These are phyloP conservation scores for Paraconiothyrium sp. DNA, from an alignment of 2,329 filamentous ascomycete species.

Conservation along the genomic window DNA sequence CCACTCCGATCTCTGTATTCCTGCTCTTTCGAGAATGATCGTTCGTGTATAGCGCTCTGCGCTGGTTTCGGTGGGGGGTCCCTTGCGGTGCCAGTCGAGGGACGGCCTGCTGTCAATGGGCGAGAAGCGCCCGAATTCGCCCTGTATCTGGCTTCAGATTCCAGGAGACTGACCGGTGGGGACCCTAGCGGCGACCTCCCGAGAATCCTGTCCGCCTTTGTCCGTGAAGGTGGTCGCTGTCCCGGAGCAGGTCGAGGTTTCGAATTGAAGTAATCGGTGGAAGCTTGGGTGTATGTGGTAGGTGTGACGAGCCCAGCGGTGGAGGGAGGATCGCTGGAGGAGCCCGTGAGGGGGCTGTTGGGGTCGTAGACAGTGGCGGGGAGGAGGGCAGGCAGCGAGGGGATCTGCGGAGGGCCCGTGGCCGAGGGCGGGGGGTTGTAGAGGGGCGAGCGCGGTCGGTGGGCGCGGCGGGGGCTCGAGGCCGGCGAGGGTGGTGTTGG, in stretches of 20 bases:
- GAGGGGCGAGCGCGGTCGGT: slow-evolving; percentile 41
- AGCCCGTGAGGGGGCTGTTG: slow-evolving; percentile 34
- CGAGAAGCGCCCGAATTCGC: slow-evolving; percentile 27
- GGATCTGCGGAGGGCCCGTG: slow-evolving; percentile 47
- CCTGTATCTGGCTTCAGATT: slow-evolving; percentile 44
- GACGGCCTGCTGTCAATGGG: slow-evolving; percentile 30
- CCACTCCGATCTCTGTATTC: slow-evolving; percentile 37
- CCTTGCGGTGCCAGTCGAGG: slow-evolving; percentile 31
- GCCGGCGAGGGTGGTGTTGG: slow-evolving; percentile 39
- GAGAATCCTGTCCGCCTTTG: slow-evolving; percentile 38
- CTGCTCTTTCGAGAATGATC: slow-evolving; percentile 29
- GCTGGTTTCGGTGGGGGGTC: slow-evolving; percentile 35
- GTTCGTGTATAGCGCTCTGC: slow-evolving; percentile 34
- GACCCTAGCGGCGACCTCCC: slow-evolving; percentile 47
- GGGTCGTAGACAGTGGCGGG: slow-evolving; percentile 45
- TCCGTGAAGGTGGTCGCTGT: slow-evolving; percentile 44
- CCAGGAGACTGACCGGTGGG: slow-evolving; percentile 41
- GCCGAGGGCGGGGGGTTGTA: slow-evolving; percentile 42
- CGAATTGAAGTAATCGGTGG: slow-evolving; percentile 52
- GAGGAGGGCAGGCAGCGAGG: slow-evolving; percentile 35
- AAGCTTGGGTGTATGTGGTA: slow-evolving; percentile 33
- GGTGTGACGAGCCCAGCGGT: slow-evolving; percentile 49
- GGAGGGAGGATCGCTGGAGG: slow-evolving; percentile 33
- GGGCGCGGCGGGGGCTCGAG: slow-evolving; percentile 47
- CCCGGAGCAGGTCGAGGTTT: slow-evolving; percentile 30